These are phyloP conservation scores for Apiotrichum akiyoshidainum DNA, from an alignment of 1,284 basidiomycete genomes.

Conservation along the genomic window DNA sequence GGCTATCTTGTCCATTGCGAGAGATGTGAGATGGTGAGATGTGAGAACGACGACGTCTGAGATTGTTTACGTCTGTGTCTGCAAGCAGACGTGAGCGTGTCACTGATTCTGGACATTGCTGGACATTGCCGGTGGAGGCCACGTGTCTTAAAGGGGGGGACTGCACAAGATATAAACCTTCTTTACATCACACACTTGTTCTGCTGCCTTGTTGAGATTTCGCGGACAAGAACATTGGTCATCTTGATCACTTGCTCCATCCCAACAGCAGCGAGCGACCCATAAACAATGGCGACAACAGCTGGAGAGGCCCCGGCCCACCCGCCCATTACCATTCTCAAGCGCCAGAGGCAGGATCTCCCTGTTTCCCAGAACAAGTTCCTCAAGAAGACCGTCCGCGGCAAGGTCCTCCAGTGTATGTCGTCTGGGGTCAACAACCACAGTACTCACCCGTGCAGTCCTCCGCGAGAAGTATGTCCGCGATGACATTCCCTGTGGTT, in stretches of 20 bases:
- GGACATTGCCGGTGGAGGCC: too few relatives aligned
- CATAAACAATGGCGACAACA: constrained; percentile 19
- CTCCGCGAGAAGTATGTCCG: constrained; percentile 93
- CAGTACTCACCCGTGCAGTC: constrained; percentile 54
- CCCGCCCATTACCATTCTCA: constrained; percentile 66
- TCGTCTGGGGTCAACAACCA: constrained; percentile 11
- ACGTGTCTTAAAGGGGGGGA: too few relatives aligned
- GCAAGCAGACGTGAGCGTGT: too few relatives aligned
- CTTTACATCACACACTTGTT: too few relatives aligned
- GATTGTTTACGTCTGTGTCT: too few relatives aligned
- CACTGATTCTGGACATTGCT: too few relatives aligned
- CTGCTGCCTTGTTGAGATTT: not conserved
- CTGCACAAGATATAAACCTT: too few relatives aligned
- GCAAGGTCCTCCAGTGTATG: constrained; percentile 88
- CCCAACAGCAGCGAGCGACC: not conserved
- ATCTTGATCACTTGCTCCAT: not conserved
- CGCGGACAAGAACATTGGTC: not conserved
- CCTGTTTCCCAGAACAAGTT: constrained; percentile 79
- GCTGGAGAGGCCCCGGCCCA: constrained; percentile 20
- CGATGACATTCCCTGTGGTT: constrained; percentile 89
- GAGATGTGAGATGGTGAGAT: not conserved
- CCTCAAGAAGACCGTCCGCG: constrained; percentile 89
- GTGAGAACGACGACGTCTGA: not conserved
- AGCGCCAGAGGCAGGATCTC: constrained; percentile 68
- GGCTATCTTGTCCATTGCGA: constrained; percentile 5